Evolutionary conservation across 2,329 filamentous ascomycete species (phyloP).

Genomic region (Huntiella bhutanensis): DNA sequence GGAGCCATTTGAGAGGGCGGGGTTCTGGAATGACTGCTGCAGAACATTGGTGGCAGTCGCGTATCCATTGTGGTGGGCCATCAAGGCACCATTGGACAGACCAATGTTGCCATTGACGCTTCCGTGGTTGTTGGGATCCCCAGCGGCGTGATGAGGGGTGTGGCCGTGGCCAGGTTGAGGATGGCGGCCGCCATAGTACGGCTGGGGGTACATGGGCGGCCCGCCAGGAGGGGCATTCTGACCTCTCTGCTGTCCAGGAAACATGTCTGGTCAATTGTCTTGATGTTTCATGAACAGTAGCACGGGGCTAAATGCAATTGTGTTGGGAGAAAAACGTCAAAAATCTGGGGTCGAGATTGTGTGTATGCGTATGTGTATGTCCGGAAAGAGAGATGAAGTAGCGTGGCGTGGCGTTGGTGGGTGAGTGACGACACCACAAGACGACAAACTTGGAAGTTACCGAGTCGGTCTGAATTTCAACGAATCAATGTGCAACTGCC

Average conservation of each 20-base stretch:
- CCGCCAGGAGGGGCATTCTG: conserved; percentile 3
- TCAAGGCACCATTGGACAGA: conserved; percentile 26
- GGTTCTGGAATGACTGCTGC: conserved; percentile 7
- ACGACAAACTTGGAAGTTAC: too few species aligned
- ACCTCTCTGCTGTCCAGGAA: conserved; percentile 1
- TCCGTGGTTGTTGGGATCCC: conserved; percentile 34
- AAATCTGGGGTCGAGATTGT: too few species aligned
- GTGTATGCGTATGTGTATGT: too few species aligned
- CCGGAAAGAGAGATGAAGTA: too few species aligned
- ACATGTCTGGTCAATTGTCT: not conserved
- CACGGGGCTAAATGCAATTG: not conserved
- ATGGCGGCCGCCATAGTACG: not conserved
- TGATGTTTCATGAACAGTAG: not conserved
- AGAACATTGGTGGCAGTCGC: conserved; percentile 9
- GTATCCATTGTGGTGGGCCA: conserved; percentile 10
- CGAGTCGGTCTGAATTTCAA: too few species aligned
- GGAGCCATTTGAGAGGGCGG: conserved; percentile 32
- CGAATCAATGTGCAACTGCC: too few species aligned
- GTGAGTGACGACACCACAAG: too few species aligned
- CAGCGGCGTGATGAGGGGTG: conserved; percentile 42
- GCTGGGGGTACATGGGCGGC: not conserved
- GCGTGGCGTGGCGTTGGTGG: too few species aligned
- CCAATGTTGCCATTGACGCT: conserved; percentile 26
- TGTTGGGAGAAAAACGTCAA: not conserved
- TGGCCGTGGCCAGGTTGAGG: conserved; percentile 32